These are phyloP conservation scores for Myriosclerotinia scirpicola DNA, from an alignment of 2,329 filamentous ascomycete genomes.

Conservation along the genomic window DNA sequence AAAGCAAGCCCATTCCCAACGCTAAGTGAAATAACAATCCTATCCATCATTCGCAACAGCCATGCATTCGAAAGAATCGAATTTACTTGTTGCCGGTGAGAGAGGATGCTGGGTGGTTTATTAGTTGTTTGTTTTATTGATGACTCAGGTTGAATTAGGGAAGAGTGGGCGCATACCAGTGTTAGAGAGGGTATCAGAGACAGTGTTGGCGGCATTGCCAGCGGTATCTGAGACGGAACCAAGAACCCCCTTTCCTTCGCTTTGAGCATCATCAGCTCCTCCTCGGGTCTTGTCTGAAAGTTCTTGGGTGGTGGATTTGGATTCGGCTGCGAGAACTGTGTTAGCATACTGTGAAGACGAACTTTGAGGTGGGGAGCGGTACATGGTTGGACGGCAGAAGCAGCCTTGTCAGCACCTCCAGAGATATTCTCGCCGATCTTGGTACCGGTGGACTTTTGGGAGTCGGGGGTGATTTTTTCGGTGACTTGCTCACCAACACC, in stretches of 20 bases:
- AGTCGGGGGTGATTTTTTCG: constrained; percentile 54
- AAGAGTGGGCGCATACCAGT: not conserved
- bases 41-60: not conserved
- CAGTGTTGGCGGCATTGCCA: constrained; percentile 35
- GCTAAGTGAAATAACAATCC: not conserved
- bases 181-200: constrained; percentile 23
- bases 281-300: constrained; percentile 46
- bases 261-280: constrained; percentile 44
- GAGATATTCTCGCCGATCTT: constrained; percentile 46
- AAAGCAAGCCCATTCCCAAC: not conserved
- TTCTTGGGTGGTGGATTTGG: constrained; percentile 51
- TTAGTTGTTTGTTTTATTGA: not conserved
- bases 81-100: constrained; percentile 20
- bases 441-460: constrained; percentile 50
- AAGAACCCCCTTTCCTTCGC: constrained; percentile 44
- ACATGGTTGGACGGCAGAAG: constrained; percentile 49
- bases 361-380: constrained; percentile 19
- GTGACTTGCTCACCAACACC: constrained; percentile 49
- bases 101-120: not conserved
- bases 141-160: too few relatives aligned
- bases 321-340: constrained; percentile 29
- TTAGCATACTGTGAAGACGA: not conserved
- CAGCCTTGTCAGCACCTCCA: constrained; percentile 49
- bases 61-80: not conserved
- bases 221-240: constrained; percentile 45